Base-by-base conservation (phyloP, 1,284 basidiomycete genomes). In the Melampsora larici-populina region DNA sequence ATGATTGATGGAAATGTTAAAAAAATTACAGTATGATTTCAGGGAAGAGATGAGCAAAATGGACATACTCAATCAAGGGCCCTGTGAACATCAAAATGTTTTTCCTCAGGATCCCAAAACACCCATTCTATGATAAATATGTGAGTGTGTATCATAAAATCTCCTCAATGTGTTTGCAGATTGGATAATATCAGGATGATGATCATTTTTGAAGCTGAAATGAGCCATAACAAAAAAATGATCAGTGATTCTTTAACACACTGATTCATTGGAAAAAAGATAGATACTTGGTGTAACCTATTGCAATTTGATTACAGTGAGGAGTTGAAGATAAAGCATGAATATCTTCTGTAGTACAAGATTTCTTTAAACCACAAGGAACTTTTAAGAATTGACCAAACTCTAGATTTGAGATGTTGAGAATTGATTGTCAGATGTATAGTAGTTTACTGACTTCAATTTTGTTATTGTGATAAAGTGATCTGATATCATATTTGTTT, bases 351-450 rank as follows among this genome's bases (percentile, higher is more conserved):
- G 26, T 24, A 18, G 43, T 60, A 26, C 66, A 77, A 51, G 62
- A 77, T 8, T 33, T 55, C 60, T 77, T 77, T 1, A 77, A 21
- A 46, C 51, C 36, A 24, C 24, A 60, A 6, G 58, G 31, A 21
- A 77, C n/a, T 26, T 46, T 55, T 1, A 65, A 63, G n/a, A 70
- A 9, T 31, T 77, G 55, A 77, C 69, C 74, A 55, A 77, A 77
- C 15, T 77, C 67, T 24, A 77, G 40, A 21, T 43, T 69, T 31
- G 58, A 62, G 18, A 77, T 62, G 58, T 31, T 63, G 31, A 77
- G 55, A 21, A 36, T 69, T n/a, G 51, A 69, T 62, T 55, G 9
- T 17, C 74, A 55, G n/a, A 70, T 58, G 58, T 69, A 77, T 21
- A 77, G 15, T n/a, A n/a, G n/a, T n/a, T n/a, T n/a, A n/a, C n/a